These are phyloP conservation scores for Ceratorhiza oryzae-sativae DNA, from an alignment of 1,284 basidiomycete genomes.

Conservation along the genomic window DNA sequence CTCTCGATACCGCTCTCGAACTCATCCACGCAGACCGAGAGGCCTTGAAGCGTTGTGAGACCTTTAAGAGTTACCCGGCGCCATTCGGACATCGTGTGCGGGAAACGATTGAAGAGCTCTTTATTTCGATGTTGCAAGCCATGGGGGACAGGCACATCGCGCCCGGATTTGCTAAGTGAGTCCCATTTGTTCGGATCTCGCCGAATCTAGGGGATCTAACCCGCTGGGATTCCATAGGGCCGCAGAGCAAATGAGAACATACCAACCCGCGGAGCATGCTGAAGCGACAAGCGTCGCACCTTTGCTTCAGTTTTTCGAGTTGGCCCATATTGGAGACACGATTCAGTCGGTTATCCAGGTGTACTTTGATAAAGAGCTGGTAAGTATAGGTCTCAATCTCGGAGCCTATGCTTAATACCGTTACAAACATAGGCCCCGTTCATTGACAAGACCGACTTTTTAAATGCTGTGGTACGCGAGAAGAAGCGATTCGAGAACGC, in stretches of 20 bases:
- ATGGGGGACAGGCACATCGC: conserved; percentile 82
- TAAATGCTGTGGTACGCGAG: conserved; percentile 92
- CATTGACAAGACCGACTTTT: conserved; percentile 91
- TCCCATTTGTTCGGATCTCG: conserved; percentile 38
- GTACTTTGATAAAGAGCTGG: conserved; percentile 96
- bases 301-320: conserved; percentile 94
- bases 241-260: conserved; percentile 83
- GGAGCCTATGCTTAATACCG: conserved; percentile 14
- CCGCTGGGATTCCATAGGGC: conserved; percentile 60
- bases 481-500: conserved; percentile 95
- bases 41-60: conserved; percentile 89
- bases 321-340: conserved; percentile 96
- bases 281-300: conserved; percentile 84
- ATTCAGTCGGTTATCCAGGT: conserved; percentile 98
- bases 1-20: conserved; percentile 88
- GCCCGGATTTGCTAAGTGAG: conserved; percentile 84
- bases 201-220: neutral
- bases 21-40: conserved; percentile 93
- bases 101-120: conserved; percentile 92
- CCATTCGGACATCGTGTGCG: conserved; percentile 80
- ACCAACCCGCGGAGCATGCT: conserved; percentile 84
- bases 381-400: conserved; percentile 48
- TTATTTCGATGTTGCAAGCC: conserved; percentile 81
- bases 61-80: conserved; percentile 85
- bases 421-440: conserved; percentile 70